Evolutionary conservation across 495 filamentous ascomycete species (phyloP).

Genomic region (Daldinia grandis): DNA sequence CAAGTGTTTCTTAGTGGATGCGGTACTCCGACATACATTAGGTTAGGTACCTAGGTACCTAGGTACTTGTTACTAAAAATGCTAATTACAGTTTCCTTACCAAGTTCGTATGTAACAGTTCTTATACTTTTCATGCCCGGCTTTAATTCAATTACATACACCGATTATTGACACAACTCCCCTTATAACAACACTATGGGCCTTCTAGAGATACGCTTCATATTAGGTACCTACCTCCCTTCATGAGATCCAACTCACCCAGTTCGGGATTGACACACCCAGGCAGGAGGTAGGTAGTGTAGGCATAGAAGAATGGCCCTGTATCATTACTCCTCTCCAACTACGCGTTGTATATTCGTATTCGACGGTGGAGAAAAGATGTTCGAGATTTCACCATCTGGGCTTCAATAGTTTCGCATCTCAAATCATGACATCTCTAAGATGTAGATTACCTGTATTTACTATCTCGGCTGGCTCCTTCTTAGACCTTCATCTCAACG

Average conservation of each 20-base stretch:
- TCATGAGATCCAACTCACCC: background rate
- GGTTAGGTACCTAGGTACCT: too few species aligned
- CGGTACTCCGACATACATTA: too few species aligned
- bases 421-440: background rate
- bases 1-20: too few species aligned
- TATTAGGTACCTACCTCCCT: background rate
- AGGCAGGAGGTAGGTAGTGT: background rate
- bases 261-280: background rate
- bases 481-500: constrained; percentile 6
- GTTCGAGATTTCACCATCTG: background rate
- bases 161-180: too few species aligned
- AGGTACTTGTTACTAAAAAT: background rate
- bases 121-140: too few species aligned
- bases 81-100: background rate
- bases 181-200: background rate
- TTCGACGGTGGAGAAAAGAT: background rate
- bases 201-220: background rate
- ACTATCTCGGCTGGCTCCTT: background rate
- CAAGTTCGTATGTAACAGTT: background rate
- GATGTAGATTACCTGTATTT: background rate
- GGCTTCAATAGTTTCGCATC: background rate
- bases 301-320: background rate
- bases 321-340: background rate
- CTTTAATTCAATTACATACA: too few species aligned
- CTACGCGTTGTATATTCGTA: background rate